These are phyloP conservation scores for Oryza nivara DNA, from an alignment of 176 grass and related monocot species.

Conservation along the genomic window DNA sequence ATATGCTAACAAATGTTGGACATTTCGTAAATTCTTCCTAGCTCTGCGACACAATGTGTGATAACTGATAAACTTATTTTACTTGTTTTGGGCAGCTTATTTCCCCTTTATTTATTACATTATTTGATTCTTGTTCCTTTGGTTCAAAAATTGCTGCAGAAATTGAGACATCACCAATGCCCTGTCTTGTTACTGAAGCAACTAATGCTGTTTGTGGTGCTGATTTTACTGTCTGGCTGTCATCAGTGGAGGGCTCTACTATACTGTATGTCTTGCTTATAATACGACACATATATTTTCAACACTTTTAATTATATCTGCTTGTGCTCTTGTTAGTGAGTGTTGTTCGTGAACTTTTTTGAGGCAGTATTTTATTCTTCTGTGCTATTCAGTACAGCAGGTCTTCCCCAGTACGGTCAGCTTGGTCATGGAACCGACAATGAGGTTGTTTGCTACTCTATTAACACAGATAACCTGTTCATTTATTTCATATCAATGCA, in stretches of 20 bases:
- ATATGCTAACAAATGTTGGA: not conserved
- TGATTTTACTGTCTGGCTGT: conserved; percentile 96
- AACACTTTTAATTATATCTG: conserved; percentile 41
- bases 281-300: conserved; percentile 15
- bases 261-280: conserved; percentile 76
- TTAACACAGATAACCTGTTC: not conserved
- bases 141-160: conserved; percentile 62
- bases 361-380: conserved; percentile 53
- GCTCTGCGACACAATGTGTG: not conserved
- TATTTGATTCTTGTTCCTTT: conserved; percentile 18
- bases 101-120: not conserved
- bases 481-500: conserved; percentile 20
- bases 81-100: not conserved
- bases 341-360: conserved; percentile 47
- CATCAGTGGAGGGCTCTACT: conserved; percentile 87
- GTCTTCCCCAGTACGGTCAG: conserved; percentile 95
- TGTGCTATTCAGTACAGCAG: conserved; percentile 71
- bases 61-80: conserved; percentile 5
- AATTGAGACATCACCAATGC: conserved; percentile 72
- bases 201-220: conserved; percentile 74
- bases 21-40: conserved; percentile 3
- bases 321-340: conserved; percentile 38
- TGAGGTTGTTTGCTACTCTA: conserved; percentile 59
- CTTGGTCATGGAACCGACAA: conserved; percentile 99
- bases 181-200: conserved; percentile 75